Base-by-base conservation (phyloP, 2,329 filamentous ascomycete genomes). In the Epichloe gansuensis region DNA sequence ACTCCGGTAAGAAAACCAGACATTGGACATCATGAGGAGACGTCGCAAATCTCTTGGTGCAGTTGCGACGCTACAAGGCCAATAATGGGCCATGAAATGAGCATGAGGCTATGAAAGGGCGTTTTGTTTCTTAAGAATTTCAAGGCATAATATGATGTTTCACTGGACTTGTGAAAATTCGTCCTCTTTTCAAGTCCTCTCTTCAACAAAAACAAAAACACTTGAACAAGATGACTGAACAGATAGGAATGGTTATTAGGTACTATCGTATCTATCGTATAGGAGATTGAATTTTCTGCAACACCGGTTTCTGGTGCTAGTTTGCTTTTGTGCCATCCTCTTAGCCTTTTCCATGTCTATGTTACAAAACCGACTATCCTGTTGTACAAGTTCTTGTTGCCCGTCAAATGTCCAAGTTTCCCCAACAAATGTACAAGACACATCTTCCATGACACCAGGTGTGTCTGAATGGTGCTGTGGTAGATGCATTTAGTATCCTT, bases 231-330 rank as follows among this genome's bases (percentile, higher is more conserved):
- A 25, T 17, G 9, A 35, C 7, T 3, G 15, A 38, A 17, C 28
- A 23, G 11, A 17, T 12, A 25, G 25, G 17, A 43, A 38, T 47
- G 31, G 11, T 8, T 54, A 47, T 25, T 45, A 48, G 15, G 11
- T 39, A 41, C 15, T 41, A 39, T 50, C 15, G 6, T 46, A 38
- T 52, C n/a, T 21, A 41, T 52, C 37, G 21, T 54, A 23, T 34
- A 15, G 50, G 53, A 52, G 46, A 54, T 48, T 46, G 34, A 38
- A 28, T 11, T 13, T 46, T 52, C 41, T 50, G 15, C n/a, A 46
- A 45, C 48, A 39, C 52, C 52, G 9, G 2, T 39, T 28, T 35
- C n/a, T 50, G 9, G 39, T 41, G 44, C 11, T n/a, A 15, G 21
- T 35, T 38, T 12, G 28, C 31, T 11, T 44, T 4, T 31, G 28